Evolutionary conservation across 2,329 filamentous ascomycete species (phyloP), one percentile per base, ranked within the genome.

Genomic region (Xylaria sp.): DNA sequence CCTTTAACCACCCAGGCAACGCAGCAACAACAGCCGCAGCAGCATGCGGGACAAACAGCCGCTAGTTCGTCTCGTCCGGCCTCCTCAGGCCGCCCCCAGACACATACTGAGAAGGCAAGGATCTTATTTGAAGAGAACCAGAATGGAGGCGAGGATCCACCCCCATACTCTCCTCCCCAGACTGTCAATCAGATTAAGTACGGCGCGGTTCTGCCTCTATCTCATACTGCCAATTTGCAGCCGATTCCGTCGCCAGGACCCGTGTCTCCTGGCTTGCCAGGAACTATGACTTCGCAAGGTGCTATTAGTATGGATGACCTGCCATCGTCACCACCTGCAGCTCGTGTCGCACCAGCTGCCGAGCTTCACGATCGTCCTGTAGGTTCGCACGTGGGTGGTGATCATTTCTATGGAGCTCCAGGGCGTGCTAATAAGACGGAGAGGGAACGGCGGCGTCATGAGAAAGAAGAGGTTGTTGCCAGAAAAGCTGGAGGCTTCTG

Each of bases 401-500:
- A 75, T 46, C 77, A 78, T 57, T 76, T 74, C 19, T 68, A 69
- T 44, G 68, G 70, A 11, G 74, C 75, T 3, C 63, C 69, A 26
- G 79, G 73, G 38, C 71, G 67, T 29, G 71, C 70, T 24, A 73
- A 78, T 52, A 78, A 71, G 61, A 72, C 70, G 53, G 87, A 81
- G 68, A 77, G 75, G 40, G 76, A 76, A 65, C 80, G 78, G 52
- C 79, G 76, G 56, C 81, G 77, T 18, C 79, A 81, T 52, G 86
- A 90, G 67, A 88, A 87, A 55, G 86, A 90, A 69, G 87, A 90
- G 39, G 77, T 76, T 2, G 63, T 81, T 17, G 84, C 82, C 1
- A 78, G 76, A 44, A 84, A 80, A 58, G 68, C 77, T 1, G 85
- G 86, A 2, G 81, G 83, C 2, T 76, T 84, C 39, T 90, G 87